A percentile compares a stretch with the other conserved stretches of the same genome.
Conservation (phyloP, 148 eudicot genomes). For the Amaranthus hypochondriacus region DNA sequence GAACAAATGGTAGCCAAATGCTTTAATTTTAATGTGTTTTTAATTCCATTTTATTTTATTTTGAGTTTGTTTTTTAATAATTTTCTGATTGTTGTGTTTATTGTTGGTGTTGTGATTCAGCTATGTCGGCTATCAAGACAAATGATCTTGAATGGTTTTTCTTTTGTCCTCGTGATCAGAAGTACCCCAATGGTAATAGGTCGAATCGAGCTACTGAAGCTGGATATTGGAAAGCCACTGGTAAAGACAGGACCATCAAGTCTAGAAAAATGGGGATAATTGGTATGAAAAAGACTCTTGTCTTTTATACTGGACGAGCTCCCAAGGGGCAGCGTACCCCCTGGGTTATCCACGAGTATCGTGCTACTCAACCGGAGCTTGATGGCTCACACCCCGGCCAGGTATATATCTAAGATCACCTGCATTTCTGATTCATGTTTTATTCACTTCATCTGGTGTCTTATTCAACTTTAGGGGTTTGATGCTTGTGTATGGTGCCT, state of each 20-base stretch:
- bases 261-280: constrained; percentile 44
- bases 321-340: constrained; percentile 75
- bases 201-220: constrained; percentile 72
- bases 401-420: constrained; percentile 42
- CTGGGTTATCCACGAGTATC: constrained; percentile 98
- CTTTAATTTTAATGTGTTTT: background rate
- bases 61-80: background rate
- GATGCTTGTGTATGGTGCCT: constrained; percentile 1
- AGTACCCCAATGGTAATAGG: constrained; percentile 86
- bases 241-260: constrained; percentile 76
- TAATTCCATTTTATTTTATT: background rate
- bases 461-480: background rate
- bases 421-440: background rate
- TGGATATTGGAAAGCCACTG: constrained; percentile 99
- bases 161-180: constrained; percentile 91
- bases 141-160: constrained; percentile 85
- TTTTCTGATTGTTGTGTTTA: constrained; percentile 8
- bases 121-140: constrained; percentile 56
- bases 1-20: too few species aligned
- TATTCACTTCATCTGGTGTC: background rate
- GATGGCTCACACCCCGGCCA: constrained; percentile 91
- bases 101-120: constrained; percentile 40
- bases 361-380: constrained; percentile 61
- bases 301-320: constrained; percentile 84
- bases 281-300: constrained; percentile 95